These are phyloP conservation scores for Setaria viridis DNA, from an alignment of 202 grass and related monocot species.

Conservation along the genomic window DNA sequence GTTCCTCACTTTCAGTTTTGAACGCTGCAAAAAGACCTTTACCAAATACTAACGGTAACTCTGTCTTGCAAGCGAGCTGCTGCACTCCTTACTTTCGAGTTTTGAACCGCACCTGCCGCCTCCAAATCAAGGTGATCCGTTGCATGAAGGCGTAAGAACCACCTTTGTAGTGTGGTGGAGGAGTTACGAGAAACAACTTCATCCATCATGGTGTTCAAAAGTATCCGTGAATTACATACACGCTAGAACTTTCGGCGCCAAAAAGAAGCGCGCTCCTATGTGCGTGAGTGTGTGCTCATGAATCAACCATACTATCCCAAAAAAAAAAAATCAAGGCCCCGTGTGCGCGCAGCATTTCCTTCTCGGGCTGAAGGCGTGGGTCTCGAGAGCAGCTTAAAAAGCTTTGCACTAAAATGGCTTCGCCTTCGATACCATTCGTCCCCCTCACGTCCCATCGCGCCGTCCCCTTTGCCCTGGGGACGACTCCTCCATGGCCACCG, in stretches of 20 bases:
- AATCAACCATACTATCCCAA: not conserved
- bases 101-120: no score
- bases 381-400: slow-evolving; percentile 41
- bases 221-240: no score
- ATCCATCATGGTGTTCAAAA: no score
- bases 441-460: slow-evolving; percentile 48
- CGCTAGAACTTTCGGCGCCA: not conserved
- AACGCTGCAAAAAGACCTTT: not conserved
- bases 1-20: not conserved
- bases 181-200: no score
- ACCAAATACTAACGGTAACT: not conserved
- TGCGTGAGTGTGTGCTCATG: no score
- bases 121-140: not conserved
- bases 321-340: not conserved
- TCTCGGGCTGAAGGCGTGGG: not conserved
- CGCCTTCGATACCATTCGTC: slow-evolving; percentile 37
- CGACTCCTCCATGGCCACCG: not conserved
- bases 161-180: not conserved
- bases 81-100: not conserved
- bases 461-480: not conserved
- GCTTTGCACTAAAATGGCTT: slow-evolving; percentile 40
- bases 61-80: not conserved
- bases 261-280: no score
- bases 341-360: slow-evolving; percentile 16
- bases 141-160: no score